Conservation (phyloP, 139 green algal genomes). For the Micractinium conductrix region DNA sequence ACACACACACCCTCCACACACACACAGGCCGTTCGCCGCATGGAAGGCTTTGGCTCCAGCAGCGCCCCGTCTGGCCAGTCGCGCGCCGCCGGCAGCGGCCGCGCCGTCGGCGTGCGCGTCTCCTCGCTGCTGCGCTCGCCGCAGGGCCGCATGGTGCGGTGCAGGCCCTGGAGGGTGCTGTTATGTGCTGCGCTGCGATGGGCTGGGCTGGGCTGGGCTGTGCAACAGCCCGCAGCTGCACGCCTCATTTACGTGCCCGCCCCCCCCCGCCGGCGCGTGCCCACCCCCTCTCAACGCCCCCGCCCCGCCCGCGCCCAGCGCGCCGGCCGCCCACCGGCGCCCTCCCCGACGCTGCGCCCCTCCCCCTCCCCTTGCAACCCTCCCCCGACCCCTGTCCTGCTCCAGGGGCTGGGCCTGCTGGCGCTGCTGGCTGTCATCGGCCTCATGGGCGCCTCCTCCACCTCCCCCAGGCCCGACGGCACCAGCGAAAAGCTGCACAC, state of each 20-base stretch:
- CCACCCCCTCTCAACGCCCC: not conserved
- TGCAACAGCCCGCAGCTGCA: no score
- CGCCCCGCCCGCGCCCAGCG: no score
- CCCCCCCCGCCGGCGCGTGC: not conserved
- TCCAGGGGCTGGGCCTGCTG: slow-evolving; percentile 3
- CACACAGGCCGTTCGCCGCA: not conserved
- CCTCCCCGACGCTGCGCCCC: not conserved
- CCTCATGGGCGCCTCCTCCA: not conserved
- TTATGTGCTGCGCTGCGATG: not conserved
- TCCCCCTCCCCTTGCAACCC: no score
- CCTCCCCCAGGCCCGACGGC: not conserved
- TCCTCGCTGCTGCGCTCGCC: not conserved
- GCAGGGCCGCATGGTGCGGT: not conserved
- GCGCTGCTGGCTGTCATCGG: not conserved
- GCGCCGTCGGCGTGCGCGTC: not conserved
- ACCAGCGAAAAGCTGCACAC: not conserved
- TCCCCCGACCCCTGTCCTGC: not conserved
- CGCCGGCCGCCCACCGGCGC: no score
- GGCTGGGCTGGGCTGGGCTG: no score
- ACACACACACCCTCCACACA: not conserved
- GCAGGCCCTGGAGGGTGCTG: no score
- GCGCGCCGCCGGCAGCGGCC: not conserved
- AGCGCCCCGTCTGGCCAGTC: not conserved
- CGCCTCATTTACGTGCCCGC: not conserved
- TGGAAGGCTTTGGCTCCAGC: not conserved